Conservation (phyloP, 345 rosid genomes). For the Brassica incana region DNA sequence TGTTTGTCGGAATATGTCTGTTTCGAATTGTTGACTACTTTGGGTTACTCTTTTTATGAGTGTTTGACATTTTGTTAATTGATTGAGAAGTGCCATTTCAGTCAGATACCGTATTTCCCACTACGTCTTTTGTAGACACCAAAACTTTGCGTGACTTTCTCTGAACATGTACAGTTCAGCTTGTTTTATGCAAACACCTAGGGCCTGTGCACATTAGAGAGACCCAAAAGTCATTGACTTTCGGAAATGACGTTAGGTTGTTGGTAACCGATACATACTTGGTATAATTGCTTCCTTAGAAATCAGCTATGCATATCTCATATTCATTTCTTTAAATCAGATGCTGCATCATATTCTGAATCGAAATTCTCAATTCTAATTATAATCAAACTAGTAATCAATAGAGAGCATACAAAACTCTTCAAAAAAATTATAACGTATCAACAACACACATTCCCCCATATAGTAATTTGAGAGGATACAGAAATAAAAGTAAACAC, state of each 20-base stretch:
- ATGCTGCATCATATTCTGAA: background rate
- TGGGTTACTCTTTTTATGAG: background rate
- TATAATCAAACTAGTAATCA: too few species aligned
- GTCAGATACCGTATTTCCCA: background rate
- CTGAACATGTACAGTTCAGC: background rate
- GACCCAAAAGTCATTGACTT: background rate
- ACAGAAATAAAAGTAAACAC: background rate
- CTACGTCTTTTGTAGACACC: background rate
- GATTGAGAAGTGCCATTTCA: background rate
- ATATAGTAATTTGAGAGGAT: background rate
- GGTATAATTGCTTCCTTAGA: background rate
- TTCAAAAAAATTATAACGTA: background rate
- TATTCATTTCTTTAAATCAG: background rate
- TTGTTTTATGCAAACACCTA: background rate
- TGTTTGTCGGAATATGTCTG: slow-evolving; percentile 5
- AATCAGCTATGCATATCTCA: background rate
- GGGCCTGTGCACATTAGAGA: background rate
- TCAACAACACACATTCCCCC: background rate
- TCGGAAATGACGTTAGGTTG: slow-evolving; percentile 3
- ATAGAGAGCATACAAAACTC: background rate
- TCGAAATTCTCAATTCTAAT: background rate
- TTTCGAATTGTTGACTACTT: background rate
- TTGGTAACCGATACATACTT: background rate
- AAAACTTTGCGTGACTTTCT: too few species aligned
- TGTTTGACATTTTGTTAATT: background rate